Evolutionary conservation across 139 green algal species (phyloP), one percentile per base, ranked within the genome.

Genomic region (Coccomyxa sp.): DNA sequence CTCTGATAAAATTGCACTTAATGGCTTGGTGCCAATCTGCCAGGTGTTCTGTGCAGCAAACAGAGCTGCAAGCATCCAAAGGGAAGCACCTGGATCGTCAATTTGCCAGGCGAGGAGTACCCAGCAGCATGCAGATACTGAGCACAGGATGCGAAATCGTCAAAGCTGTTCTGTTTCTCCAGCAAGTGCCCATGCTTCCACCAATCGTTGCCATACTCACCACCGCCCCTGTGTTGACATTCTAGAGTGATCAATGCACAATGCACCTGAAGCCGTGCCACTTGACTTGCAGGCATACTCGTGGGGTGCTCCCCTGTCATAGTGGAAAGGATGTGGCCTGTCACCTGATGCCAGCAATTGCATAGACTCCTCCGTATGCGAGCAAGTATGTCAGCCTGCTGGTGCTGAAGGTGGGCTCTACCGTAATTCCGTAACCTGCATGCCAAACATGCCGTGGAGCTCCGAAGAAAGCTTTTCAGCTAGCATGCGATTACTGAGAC

Each of bases 151-250:
- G 92, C 83, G 38, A 98, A 95, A 84, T 97, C 93, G 79, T 97
- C 94, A 88, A 96, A 97, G 28, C 93, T 93, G 84, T 99, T 98
- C 85, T 98, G 96, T 87, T 95, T 96, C 84, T 93, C 92, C 25
- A 82, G 27, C 77, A 86, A 81, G 23, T 84, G 90, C 0, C 96
- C 96, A 4, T 89, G 93, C 76, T 97, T 90, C 63, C 95, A 91
- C 96, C 96, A 99, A 1, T 88, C 84, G 16, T 88, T 88, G 80
- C 96, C 96, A 81, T 97, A 99, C 90, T 99, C 96, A 11, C 93
- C 95, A 0, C 96, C 96, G 13, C 96, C 96, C 1, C 85, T 88
- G 85, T 51, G 38, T 51, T 51, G 38, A 51, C 38, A 51, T 51
- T 3, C 38, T 51, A 51, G 38, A 7, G 38, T 51, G 38, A 51